Evolutionary conservation across 805 yeast genomes (phyloP), one percentile per base, ranked within the genome.

Genomic region (Teunomyces barrocoloradensis): DNA sequence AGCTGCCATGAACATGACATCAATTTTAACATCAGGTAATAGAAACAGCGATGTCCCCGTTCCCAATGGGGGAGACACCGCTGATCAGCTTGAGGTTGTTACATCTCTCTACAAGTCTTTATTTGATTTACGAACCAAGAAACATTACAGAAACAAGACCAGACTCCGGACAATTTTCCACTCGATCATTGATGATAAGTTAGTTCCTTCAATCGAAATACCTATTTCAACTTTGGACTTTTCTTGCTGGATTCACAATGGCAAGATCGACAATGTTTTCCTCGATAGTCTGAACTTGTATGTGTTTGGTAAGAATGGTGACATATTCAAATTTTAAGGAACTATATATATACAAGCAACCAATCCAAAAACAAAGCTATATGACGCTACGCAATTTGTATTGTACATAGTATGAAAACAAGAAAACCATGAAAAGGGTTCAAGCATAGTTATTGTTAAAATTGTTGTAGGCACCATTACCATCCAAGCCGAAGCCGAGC

Each of bases 401-500:
- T 30, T 42, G 35, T 42, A 29, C 44, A 32, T 32, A 32, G 33
- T 43, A 20, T 23, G 32, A 34, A 33, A 11, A 28, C 25, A 34
- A 34, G 17, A 33, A 11, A 28, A 11, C 41, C 21, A 30, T 17
- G 29, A 42, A 42, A 6, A 18, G 21, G 21, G n/a, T 32, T 21
- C 38, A 32, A 29, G 6, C 25, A 25, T 15, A 27, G 15, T 21
- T 23, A 38, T 29, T 44, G 32, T 43, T 43, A 25, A 17, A 37
- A 30, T 47, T 54, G 46, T 55, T 51, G 41, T 50, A 58, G 30
- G 52, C 44, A n/a, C 53, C 52, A 47, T 57, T 62, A 7, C 75
- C 75, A 55, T 73, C 78, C 57, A 73, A 59, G 5, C 78, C 78
- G 56, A 70, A 73, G 3, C 76, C 74, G 21, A 73, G 57, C 44